Conservation (phyloP, 495 filamentous ascomycete species). For the Entonaema liquescens region DNA sequence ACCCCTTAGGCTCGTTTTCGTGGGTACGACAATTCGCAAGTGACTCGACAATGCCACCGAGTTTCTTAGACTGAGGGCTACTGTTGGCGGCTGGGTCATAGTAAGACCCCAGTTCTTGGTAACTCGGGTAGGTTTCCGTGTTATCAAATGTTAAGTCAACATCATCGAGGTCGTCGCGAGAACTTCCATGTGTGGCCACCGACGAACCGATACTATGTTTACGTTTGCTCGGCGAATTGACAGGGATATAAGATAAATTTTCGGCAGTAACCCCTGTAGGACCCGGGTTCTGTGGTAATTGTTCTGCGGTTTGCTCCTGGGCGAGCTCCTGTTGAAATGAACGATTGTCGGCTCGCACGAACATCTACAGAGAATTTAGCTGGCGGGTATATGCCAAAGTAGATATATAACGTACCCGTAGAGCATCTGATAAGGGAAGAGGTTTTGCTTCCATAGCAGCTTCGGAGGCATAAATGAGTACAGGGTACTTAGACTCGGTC, state of each 20-base stretch:
- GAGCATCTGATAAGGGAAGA: slow-evolving; percentile 49
- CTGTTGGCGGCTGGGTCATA: slow-evolving; percentile 25
- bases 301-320: slow-evolving; percentile 39
- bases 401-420: slow-evolving; percentile 40
- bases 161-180: slow-evolving; percentile 32
- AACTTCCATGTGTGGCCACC: slow-evolving; percentile 41
- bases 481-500: slow-evolving; percentile 42
- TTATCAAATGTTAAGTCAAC: slow-evolving; percentile 42
- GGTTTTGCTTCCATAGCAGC: slow-evolving; percentile 47
- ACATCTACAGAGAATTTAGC: slow-evolving; percentile 36
- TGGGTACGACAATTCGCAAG: slow-evolving; percentile 12
- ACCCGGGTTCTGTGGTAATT: slow-evolving; percentile 5
- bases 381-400: not conserved
- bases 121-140: slow-evolving; percentile 27
- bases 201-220: slow-evolving; percentile 42
- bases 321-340: slow-evolving; percentile 54
- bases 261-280: slow-evolving; percentile 21
- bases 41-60: slow-evolving; percentile 21
- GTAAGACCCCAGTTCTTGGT: slow-evolving; percentile 37
- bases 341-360: slow-evolving; percentile 56
- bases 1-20: not conserved
- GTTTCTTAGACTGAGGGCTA: slow-evolving; percentile 9
- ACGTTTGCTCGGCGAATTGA: slow-evolving; percentile 10
- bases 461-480: slow-evolving; percentile 57
- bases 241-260: slow-evolving; percentile 22